Base-by-base conservation (phyloP, 208 protist species). In the Crithidia acanthocephali region DNA sequence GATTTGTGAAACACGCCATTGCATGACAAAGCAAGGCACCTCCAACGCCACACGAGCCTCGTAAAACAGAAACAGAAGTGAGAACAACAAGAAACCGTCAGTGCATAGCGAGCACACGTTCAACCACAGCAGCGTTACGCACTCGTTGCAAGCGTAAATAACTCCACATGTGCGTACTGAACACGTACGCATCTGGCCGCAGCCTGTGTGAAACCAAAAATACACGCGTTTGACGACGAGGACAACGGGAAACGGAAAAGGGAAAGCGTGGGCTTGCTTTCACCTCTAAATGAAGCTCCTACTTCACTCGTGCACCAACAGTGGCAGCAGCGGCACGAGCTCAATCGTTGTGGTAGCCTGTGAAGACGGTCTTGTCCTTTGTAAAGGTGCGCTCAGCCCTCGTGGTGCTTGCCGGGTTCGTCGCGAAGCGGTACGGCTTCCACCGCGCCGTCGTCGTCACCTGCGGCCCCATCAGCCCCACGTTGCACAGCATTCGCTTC, bases 401-500 rank as follows among this genome's bases (percentile, higher is more conserved):
- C 28, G 69, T 90, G 9, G 93, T 86, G 59, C 56, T 91, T 2
- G 87, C 84, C 0, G 93, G 85, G 60, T 90, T 90, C 2, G 74
- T 90, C 27, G 93, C 93, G 52, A 79, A 95, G 18, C 90, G 86
- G 58, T 81, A 88, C 40, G 93, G 93, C 69, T 97, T 97, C 91
- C 93, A 97, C 6, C 93, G 88, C 50, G 90, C 93, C 32, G 72
- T 81, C 11, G 84, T 89, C 27, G 87, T 87, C 18, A 97, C 72
- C 48, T 95, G 81, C 28, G 90, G 90, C 0, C 93, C 93, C 83
- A 97, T 86, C 8, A 97, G 76, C 9, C 93, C 93, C 28, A 97
- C 83, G 51, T 97, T 97, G 65, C 88, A 94, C 53, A 95, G 86
- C 73, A 97, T 63, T 20, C 90, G 79, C 75, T 97, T 95, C 53